phyloP scores from a whole-genome alignment of 148 eudicot genomes.

The Amaranthus cruentus region DNA sequence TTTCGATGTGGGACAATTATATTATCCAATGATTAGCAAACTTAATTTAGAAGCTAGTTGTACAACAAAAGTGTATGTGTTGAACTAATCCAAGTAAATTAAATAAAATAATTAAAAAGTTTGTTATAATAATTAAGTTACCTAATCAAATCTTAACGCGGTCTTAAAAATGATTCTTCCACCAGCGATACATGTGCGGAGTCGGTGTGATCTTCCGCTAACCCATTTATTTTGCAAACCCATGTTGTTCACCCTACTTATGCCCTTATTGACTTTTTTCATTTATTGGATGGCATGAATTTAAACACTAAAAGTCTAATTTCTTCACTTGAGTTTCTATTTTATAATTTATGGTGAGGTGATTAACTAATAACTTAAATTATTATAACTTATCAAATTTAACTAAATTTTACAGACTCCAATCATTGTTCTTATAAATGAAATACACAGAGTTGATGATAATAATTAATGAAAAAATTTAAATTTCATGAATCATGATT shows the following conservation, averaged over 20 bases:
- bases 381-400: too few relatives aligned
- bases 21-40: too few relatives aligned
- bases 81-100: background rate
- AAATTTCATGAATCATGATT: too few relatives aligned
- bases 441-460: too few relatives aligned
- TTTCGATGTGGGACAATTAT: too few relatives aligned
- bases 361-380: too few relatives aligned
- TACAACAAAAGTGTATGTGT: background rate
- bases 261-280: conserved; percentile 7
- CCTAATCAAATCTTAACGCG: conserved; percentile 11
- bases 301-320: background rate
- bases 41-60: too few relatives aligned
- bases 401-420: too few relatives aligned
- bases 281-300: background rate
- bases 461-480: too few relatives aligned
- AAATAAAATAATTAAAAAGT: background rate
- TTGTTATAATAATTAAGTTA: conserved; percentile 1
- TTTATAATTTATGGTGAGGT: too few relatives aligned
- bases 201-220: conserved; percentile 9
- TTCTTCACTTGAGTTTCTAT: too few relatives aligned
- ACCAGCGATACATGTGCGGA: conserved; percentile 13
- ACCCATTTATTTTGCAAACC: background rate
- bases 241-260: background rate
- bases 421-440: too few relatives aligned
- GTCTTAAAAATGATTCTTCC: background rate